Evolutionary conservation across 495 filamentous ascomycete genomes (phyloP).

Genomic region (Astrothelium macrocarpum): DNA sequence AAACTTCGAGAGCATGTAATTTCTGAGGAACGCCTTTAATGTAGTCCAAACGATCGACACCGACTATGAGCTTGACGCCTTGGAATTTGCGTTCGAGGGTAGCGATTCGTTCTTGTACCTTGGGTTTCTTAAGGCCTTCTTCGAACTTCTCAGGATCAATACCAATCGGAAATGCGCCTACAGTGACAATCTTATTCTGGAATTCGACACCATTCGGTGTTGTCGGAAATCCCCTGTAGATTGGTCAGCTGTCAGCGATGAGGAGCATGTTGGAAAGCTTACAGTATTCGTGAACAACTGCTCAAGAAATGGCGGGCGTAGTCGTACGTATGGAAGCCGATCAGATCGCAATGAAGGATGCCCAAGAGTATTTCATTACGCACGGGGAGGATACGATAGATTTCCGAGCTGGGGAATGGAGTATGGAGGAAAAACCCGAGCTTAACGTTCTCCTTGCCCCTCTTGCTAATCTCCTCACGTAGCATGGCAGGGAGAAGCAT

Average conservation of each 20-base stretch:
- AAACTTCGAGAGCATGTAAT: constrained; percentile 79
- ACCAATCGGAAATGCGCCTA: constrained; percentile 82
- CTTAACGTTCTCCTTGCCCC: constrained; percentile 62
- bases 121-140: constrained; percentile 70
- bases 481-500: constrained; percentile 85
- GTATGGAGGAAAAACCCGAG: constrained; percentile 95
- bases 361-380: constrained; percentile 71
- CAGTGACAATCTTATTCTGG: constrained; percentile 59
- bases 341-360: constrained; percentile 71
- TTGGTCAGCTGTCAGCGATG: constrained; percentile 10
- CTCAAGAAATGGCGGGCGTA: constrained; percentile 85
- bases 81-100: constrained; percentile 71
- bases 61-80: constrained; percentile 81
- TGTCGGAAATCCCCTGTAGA: constrained; percentile 59
- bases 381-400: constrained; percentile 83
- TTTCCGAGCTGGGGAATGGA: constrained; percentile 85
- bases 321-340: constrained; percentile 94
- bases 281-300: constrained; percentile 75
- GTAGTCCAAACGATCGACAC: constrained; percentile 87
- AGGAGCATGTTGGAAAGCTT: constrained; percentile 28
- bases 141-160: constrained; percentile 95
- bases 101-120: constrained; percentile 69
- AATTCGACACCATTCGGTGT: constrained; percentile 79
- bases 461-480: constrained; percentile 59
- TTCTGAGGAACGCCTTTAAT: constrained; percentile 97